Base-by-base conservation (phyloP, 805 yeast species). In the Ogataea siamensis region DNA sequence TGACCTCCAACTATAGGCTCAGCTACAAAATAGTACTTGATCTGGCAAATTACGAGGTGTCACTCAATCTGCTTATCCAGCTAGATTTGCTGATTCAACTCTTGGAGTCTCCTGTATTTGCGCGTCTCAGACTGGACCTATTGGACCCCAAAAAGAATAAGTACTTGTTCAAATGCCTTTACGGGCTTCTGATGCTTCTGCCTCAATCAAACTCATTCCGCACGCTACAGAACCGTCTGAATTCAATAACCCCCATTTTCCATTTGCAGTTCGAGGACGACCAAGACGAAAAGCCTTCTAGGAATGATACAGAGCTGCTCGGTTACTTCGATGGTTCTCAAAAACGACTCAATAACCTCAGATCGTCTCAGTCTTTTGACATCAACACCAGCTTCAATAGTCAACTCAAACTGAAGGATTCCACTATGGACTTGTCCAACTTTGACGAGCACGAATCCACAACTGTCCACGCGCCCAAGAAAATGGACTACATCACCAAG, bases 151-250 rank as follows among this genome's bases (percentile, higher is more conserved):
- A 81, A 32, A 76, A 74, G 46, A 74, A 84, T 55, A 95, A 94
- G 1, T 84, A 74, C 53, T 64, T 93, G 22, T 86, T 83, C 69
- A 87, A 87, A 56, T 85, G 96, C 37, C 71, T 93, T 20, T 93
- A 87, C 58, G 99, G 98, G 2, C 73, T 93, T 20, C 67, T 93
- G 42, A 93, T 93, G 99, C 71, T 93, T 5, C 63, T 93, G 34
- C 99, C 99, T 0, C 99, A 93, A 58, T 87, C 96, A 0, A 74
- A 86, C 9, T 95, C 98, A 0, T 93, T 87, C 57, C 78, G 74
- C n/a, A 78, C 85, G 0, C 68, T 93, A 47, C 83, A 83, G 47
- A 85, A 82, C 52, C 70, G 99, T 43, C 68, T 93, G 34, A 75
- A 74, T 34, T 69, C 85, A 24, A 73, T 83, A 17, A 66, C 75